Base-by-base conservation (phyloP, 148 eudicot species). In the Rhododendron mucronatum region DNA sequence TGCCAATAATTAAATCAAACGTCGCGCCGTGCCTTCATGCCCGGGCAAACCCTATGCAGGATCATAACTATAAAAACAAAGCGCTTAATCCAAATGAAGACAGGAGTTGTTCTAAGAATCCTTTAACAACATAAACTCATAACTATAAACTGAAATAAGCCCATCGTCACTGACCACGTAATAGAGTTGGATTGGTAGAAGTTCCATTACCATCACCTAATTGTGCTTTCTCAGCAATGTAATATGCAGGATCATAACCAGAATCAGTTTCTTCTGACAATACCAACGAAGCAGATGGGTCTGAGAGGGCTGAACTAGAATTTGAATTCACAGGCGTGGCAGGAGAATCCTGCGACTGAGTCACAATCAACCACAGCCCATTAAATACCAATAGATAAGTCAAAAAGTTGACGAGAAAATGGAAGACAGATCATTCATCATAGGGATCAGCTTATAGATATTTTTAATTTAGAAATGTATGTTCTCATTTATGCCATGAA, bases 261-360 rank as follows among this genome's bases (percentile, higher is more conserved):
- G 92, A 86, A 84, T 92, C 94, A 85, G 88, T 88, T 89, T 91
- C 93, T 79, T 90, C 95, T 23, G 91, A 90, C 82, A 93, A 79
- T 59, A 89, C 82, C 90, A 83, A 92, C 74, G 93, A 85, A 83
- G 92, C 86, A 86, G 95, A 87, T 69, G 80, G 94, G 15, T 94
- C 95, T 57, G 95, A 91, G 50, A 78, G 79, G 78, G 85, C 94
- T n/a, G 97, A 91, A 83, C 91, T 85, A 78, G 94, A 91, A 81
- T 91, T 86, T 53, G 94, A 93, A 82, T 90, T 90, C 79, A 87
- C 85, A 73, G 97, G 91, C 9, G 92, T 87, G 53, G 82, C 84
- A 82, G 99, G 95, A 86, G 99, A 92, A 86, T 91, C 93, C 95
- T 95, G 96, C 86, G 89, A 55, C 91, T 90, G 89, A 53, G 88